phyloP scores from a whole-genome alignment of 139 green algal species.

The Chlamydomonas urium region DNA sequence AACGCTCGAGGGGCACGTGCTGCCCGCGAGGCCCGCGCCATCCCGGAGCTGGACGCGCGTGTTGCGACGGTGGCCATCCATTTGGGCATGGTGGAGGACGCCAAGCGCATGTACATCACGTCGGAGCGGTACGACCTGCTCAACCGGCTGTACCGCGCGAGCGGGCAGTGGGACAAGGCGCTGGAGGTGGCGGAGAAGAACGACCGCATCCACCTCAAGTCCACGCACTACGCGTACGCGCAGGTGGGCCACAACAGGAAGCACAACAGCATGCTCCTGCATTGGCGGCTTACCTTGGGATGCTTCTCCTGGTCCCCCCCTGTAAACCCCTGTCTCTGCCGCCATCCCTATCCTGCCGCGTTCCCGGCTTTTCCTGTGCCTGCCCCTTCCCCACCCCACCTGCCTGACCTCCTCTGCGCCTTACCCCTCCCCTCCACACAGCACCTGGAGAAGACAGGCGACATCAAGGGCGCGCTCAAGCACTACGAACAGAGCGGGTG shows the following conservation, averaged over 20 bases:
- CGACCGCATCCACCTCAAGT: conserved; percentile 69
- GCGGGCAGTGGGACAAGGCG: conserved; percentile 68
- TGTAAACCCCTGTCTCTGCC: too few relatives aligned
- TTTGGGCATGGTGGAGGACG: conserved; percentile 66
- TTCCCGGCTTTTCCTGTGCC: too few relatives aligned
- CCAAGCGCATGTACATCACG: conserved; percentile 32
- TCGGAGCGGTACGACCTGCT: conserved; percentile 60
- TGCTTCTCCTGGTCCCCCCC: too few relatives aligned
- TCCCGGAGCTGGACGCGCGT: conserved; percentile 63
- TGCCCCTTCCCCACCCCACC: background rate
- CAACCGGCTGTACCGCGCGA: conserved; percentile 56
- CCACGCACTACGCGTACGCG: conserved; percentile 62
- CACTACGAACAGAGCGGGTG: conserved; percentile 55
- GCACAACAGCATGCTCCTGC: too few relatives aligned
- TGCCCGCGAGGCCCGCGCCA: conserved; percentile 38
- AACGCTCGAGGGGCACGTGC: conserved; percentile 7
- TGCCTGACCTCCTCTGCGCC: background rate
- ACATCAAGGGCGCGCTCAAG: conserved; percentile 49
- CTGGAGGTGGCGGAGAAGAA: conserved; percentile 63
- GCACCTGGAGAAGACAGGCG: conserved; percentile 45
- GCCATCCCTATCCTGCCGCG: too few relatives aligned
- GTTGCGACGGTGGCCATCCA: conserved; percentile 68
- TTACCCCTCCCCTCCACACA: conserved; percentile 3
- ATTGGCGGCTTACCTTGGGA: too few relatives aligned
- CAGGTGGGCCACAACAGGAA: too few relatives aligned